phyloP scores from a whole-genome alignment of 495 filamentous ascomycete genomes.

The Xylaria bambusicola region DNA sequence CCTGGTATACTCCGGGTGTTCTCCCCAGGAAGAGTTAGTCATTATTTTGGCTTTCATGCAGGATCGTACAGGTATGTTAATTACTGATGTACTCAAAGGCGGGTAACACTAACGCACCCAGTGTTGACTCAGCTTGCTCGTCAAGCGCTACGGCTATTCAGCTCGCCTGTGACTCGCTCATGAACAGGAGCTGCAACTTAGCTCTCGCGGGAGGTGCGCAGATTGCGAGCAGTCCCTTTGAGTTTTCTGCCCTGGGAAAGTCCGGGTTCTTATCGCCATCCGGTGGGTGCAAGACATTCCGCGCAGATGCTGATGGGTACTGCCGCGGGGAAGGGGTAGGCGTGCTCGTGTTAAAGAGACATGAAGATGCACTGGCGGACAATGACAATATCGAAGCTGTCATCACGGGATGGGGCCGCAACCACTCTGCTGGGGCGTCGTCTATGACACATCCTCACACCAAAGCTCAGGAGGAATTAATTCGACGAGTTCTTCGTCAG shows the following conservation, averaged over 20 bases:
- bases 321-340: constrained; percentile 58
- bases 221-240: constrained; percentile 63
- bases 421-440: constrained; percentile 44
- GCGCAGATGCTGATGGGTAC: constrained; percentile 53
- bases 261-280: constrained; percentile 40
- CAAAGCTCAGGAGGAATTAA: constrained; percentile 62
- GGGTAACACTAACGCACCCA: neutral
- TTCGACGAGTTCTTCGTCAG: constrained; percentile 57
- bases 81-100: neutral
- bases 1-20: constrained; percentile 76
- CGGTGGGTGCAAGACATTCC: constrained; percentile 28
- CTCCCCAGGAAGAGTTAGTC: constrained; percentile 49
- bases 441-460: constrained; percentile 67
- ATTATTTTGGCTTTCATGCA: constrained; percentile 33
- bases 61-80: too few relatives aligned
- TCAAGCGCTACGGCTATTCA: constrained; percentile 40
- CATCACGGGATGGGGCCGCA: constrained; percentile 41
- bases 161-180: constrained; percentile 61
- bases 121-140: constrained; percentile 46
- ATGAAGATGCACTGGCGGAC: constrained; percentile 24
- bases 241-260: constrained; percentile 57
- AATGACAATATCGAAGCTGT: constrained; percentile 49
- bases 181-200: constrained; percentile 70
- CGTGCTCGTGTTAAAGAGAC: constrained; percentile 43
- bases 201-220: constrained; percentile 62